Evolutionary conservation across 331 rosid genomes (phyloP).

Genomic region (Pyracantha coccinea): DNA sequence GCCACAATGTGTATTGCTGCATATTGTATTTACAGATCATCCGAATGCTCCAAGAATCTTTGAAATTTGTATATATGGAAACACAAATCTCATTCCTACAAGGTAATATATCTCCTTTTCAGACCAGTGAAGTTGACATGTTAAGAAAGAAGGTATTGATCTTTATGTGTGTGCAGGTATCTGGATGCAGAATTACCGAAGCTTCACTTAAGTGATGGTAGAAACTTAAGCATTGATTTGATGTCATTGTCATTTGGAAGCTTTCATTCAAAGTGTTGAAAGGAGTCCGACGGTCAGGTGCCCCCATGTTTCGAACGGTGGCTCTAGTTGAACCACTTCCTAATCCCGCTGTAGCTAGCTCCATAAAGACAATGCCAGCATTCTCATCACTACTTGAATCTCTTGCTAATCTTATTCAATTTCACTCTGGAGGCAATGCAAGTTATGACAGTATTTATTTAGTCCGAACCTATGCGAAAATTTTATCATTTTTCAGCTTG

Average conservation of each 20-base stretch:
- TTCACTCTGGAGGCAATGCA: not conserved
- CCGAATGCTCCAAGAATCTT: conserved; percentile 49
- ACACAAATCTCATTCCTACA: conserved; percentile 6
- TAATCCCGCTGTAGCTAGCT: not conserved
- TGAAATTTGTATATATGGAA: conserved; percentile 14
- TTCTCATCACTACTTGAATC: not conserved
- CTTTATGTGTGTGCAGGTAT: not conserved
- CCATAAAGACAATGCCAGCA: not conserved
- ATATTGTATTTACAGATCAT: conserved; percentile 67
- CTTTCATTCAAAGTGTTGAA: not conserved
- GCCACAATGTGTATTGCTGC: conserved; percentile 90
- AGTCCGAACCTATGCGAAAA: not conserved
- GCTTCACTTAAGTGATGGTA: not conserved
- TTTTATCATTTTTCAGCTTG: not conserved
- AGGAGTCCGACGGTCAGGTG: not conserved
- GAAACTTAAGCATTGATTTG: not conserved
- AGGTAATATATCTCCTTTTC: not conserved
- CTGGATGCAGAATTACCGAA: not conserved
- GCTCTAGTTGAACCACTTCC: not conserved
- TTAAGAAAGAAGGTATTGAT: not conserved
- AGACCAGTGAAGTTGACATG: not conserved
- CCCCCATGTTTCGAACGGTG: not conserved
- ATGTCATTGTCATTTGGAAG: not conserved
- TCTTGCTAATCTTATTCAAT: not conserved
- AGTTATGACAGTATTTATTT: not conserved